phyloP scores from a whole-genome alignment of 129 eudicot genomes.

The Rutidosis leptorrhynchoides region DNA sequence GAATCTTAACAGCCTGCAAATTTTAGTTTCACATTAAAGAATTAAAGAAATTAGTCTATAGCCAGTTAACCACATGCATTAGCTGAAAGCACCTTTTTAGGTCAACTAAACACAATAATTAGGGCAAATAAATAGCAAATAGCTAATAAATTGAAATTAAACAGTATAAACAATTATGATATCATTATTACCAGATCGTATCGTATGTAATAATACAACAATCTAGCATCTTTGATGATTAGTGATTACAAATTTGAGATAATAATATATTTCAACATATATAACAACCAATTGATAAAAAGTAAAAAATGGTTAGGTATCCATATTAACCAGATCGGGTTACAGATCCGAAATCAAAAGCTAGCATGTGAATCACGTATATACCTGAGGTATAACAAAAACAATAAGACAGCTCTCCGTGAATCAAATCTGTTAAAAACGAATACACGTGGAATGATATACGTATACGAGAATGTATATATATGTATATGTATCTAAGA shows the following conservation, averaged over 20 bases:
- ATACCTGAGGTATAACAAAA: conserved; percentile 21
- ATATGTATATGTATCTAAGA: neutral
- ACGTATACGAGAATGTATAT: neutral
- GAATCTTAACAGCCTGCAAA: conserved; percentile 23
- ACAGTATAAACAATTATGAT: conserved; percentile 1
- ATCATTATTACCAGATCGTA: conserved; percentile 26
- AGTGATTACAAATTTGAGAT: too few species aligned
- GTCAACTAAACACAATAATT: conserved; percentile 20
- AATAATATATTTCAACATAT: too few species aligned
- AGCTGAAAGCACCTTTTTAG: conserved; percentile 18
- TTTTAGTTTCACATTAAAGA: conserved; percentile 8
- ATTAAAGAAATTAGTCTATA: conserved; percentile 4
- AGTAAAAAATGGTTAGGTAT: neutral
- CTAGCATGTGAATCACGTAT: conserved; percentile 16
- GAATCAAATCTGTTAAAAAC: conserved; percentile 17
- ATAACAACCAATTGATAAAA: conserved; percentile 1
- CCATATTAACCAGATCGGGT: conserved; percentile 18
- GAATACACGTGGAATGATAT: conserved; percentile 13
- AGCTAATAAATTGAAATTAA: neutral
- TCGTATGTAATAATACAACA: conserved; percentile 5
- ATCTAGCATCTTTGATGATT: neutral
- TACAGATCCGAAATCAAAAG: conserved; percentile 25
- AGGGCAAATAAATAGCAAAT: neutral
- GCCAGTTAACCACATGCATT: conserved; percentile 11
- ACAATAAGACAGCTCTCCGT: conserved; percentile 15